Conservation (phyloP, 2,329 filamentous ascomycete species). For the Plenodomus lindquistii region DNA sequence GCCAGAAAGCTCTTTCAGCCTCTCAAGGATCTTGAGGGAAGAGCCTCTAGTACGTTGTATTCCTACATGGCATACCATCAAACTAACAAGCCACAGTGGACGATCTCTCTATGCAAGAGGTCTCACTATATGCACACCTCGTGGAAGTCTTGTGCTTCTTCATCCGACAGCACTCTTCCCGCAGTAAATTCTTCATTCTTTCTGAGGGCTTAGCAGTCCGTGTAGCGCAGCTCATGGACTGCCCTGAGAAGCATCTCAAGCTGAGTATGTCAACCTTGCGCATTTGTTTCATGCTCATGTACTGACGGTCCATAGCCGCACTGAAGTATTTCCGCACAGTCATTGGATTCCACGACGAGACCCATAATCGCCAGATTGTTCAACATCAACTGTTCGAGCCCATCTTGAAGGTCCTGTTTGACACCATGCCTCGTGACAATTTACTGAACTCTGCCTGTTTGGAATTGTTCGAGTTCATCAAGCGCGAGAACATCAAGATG, state of each 20-base stretch:
- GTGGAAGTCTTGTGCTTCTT: conserved; percentile 95
- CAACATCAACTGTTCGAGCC: conserved; percentile 81
- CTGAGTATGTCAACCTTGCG: conserved; percentile 75
- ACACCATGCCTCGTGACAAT: conserved; percentile 90
- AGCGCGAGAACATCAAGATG: conserved; percentile 63
- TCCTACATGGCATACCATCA: not conserved
- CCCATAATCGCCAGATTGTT: conserved; percentile 83
- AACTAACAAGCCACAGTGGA: conserved; percentile 58
- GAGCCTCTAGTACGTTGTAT: conserved; percentile 54
- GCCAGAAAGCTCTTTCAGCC: conserved; percentile 85
- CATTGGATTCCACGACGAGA: conserved; percentile 84
- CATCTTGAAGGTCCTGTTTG: conserved; percentile 79
- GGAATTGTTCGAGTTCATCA: conserved; percentile 91
- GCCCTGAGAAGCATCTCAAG: conserved; percentile 88
- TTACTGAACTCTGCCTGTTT: conserved; percentile 90
- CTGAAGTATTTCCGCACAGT: conserved; percentile 93
- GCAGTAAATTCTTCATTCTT: conserved; percentile 86
- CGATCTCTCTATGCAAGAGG: conserved; percentile 77
- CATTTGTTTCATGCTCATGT: no score
- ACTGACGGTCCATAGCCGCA: conserved; percentile 62
- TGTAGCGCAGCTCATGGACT: conserved; percentile 79
- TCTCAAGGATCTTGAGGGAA: conserved; percentile 75
- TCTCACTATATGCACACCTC: conserved; percentile 87
- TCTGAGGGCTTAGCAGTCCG: conserved; percentile 76
- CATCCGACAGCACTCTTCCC: conserved; percentile 82